These are phyloP conservation scores for Pharus latifolius DNA, from an alignment of 176 grass and related monocot species.

Conservation along the genomic window DNA sequence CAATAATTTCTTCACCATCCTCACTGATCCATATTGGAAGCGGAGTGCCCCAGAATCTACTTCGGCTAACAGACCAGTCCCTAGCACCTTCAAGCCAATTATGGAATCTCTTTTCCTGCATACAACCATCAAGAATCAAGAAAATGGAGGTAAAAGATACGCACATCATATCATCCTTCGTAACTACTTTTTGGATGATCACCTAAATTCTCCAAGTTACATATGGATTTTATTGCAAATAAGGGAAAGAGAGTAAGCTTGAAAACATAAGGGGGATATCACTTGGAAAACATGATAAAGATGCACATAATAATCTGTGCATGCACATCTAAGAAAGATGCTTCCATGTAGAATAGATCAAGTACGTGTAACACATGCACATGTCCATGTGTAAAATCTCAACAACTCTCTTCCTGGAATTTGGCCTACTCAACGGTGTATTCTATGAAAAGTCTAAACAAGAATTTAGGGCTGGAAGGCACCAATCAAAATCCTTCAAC, in stretches of 20 bases:
- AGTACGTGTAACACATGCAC: neutral
- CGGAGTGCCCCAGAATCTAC: slow-evolving; percentile 98
- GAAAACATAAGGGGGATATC: neutral
- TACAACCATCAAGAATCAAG: slow-evolving; percentile 1
- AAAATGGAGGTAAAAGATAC: slow-evolving; percentile 23
- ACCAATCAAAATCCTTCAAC: neutral
- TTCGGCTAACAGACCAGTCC: slow-evolving; percentile 96
- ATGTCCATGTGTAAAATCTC: too few species aligned
- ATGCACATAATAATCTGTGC: neutral
- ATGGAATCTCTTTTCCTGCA: slow-evolving; percentile 93
- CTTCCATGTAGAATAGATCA: neutral
- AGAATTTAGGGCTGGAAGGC: neutral
- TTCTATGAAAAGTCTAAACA: neutral
- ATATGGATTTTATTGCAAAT: neutral
- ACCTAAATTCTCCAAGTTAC: slow-evolving; percentile 1
- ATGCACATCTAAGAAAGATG: neutral
- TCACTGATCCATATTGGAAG: slow-evolving; percentile 91
- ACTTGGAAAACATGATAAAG: neutral
- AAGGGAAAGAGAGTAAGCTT: neutral
- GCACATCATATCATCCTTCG: neutral
- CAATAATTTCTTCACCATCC: slow-evolving; percentile 83
- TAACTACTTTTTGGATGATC: neutral
- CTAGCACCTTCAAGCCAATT: slow-evolving; percentile 99
- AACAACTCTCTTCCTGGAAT: too few species aligned
- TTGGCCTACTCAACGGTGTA: neutral